Percentiles rank a stretch among this genome's conserved stretches.
Evolutionary conservation across 83 land plant genomes (phyloP).

Genomic region (Picea engelmannii): DNA sequence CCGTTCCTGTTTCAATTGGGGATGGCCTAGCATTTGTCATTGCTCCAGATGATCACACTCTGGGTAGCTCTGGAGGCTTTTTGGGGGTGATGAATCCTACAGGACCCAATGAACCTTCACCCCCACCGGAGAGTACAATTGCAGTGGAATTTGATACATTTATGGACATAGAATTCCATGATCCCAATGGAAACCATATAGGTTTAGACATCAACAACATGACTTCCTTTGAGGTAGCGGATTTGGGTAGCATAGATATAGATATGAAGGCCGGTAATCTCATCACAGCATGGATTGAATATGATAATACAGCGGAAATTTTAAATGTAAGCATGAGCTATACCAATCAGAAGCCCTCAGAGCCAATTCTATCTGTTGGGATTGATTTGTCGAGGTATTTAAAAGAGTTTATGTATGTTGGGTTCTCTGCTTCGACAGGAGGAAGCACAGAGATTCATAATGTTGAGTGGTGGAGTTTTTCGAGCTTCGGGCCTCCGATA

Average conservation of each 20-base stretch:
- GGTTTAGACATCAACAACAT: constrained; percentile 73
- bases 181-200: constrained; percentile 88
- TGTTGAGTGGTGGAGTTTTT: too few species aligned
- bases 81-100: constrained; percentile 51
- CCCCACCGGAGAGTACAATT: constrained; percentile 20
- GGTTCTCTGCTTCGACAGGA: constrained; percentile 87
- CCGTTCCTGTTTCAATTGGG: constrained; percentile 69
- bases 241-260: constrained; percentile 45
- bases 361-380: constrained; percentile 39
- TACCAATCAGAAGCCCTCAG: constrained; percentile 47
- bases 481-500: too few species aligned
- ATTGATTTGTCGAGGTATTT: constrained; percentile 45
- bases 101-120: constrained; percentile 6
- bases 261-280: constrained; percentile 63
- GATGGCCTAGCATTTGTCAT: constrained; percentile 88
- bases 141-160: constrained; percentile 91
- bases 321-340: constrained; percentile 60
- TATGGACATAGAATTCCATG: constrained; percentile 74
- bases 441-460: too few species aligned
- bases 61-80: constrained; percentile 76
- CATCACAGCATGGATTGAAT: constrained; percentile 75
- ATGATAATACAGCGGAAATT: constrained; percentile 34
- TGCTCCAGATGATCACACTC: constrained; percentile 50
- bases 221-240: constrained; percentile 53
- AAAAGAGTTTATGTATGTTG: constrained; percentile 76